Evolutionary conservation across 2,329 filamentous ascomycete species (phyloP).

Genomic region (Xylariaceae sp.): DNA sequence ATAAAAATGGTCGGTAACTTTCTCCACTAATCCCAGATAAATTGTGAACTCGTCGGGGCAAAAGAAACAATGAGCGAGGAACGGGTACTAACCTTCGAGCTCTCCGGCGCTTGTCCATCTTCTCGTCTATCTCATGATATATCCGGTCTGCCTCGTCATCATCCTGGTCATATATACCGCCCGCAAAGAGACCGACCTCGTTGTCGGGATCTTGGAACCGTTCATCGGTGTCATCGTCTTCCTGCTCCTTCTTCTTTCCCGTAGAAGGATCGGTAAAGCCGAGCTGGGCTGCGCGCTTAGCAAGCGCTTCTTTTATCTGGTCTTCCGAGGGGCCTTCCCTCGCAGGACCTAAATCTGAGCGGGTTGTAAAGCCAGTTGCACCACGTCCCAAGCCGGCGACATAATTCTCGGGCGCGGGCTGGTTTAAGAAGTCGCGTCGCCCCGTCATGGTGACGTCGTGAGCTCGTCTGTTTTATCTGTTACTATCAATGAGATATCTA

Average conservation of each 20-base stretch:
- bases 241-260: conserved; percentile 65
- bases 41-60: conserved; percentile 60
- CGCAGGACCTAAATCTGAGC: conserved; percentile 92
- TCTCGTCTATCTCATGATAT: conserved; percentile 92
- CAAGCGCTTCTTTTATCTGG: conserved; percentile 95
- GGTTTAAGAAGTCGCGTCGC: conserved; percentile 81
- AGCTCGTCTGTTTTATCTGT: background rate
- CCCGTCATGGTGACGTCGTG: conserved; percentile 38
- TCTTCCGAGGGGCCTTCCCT: conserved; percentile 94
- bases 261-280: conserved; percentile 54
- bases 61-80: conserved; percentile 18
- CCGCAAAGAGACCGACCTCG: conserved; percentile 90
- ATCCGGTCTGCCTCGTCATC: conserved; percentile 97
- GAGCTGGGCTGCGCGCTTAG: conserved; percentile 83
- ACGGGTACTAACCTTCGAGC: conserved; percentile 69
- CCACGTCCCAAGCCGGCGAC: conserved; percentile 96
- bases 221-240: conserved; percentile 69
- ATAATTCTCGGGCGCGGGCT: conserved; percentile 79
- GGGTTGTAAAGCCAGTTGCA: conserved; percentile 95
- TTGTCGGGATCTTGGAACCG: conserved; percentile 96
- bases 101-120: conserved; percentile 87
- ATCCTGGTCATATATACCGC: conserved; percentile 92
- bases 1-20: conserved; percentile 68
- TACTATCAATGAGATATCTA: too few relatives aligned
- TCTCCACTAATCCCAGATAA: conserved; percentile 56